Percentiles rank a stretch among this genome's conserved stretches.
Conservation (phyloP, 2,329 filamentous ascomycete genomes). For the Aspergillus clavatus region DNA sequence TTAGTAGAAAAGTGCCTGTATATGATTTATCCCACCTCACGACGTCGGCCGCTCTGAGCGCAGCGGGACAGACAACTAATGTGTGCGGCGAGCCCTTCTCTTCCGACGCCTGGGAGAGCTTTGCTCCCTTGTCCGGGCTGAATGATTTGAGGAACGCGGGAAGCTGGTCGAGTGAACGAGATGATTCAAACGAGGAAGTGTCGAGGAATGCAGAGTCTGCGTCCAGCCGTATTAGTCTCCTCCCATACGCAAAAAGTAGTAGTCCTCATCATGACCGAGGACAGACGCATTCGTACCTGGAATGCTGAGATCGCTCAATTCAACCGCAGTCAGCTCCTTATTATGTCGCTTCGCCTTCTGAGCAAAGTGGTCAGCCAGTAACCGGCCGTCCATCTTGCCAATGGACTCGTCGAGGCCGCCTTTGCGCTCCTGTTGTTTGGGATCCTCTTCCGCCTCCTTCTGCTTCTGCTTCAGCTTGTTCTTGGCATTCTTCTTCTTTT, state of each 20-base stretch:
- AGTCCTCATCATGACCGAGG: neutral
- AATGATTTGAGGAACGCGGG: constrained; percentile 69
- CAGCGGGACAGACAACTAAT: constrained; percentile 78
- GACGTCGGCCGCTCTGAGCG: constrained; percentile 79
- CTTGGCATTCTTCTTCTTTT: constrained; percentile 18
- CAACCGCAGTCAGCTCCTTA: constrained; percentile 72
- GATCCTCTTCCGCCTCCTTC: constrained; percentile 22
- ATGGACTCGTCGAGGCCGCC: constrained; percentile 76
- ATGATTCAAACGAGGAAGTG: constrained; percentile 67
- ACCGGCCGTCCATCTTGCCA: constrained; percentile 72
- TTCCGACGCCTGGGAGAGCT: constrained; percentile 61
- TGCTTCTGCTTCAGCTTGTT: constrained; percentile 47
- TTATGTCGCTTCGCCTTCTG: constrained; percentile 75
- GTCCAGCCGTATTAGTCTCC: constrained; percentile 6
- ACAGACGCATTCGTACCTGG: constrained; percentile 53
- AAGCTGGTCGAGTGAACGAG: constrained; percentile 66
- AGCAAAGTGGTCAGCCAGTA: constrained; percentile 80
- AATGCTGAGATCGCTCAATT: constrained; percentile 76
- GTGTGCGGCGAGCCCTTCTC: constrained; percentile 75
- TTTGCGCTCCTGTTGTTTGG: constrained; percentile 52
- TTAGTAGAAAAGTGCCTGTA: neutral
- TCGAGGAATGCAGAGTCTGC: constrained; percentile 71
- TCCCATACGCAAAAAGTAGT: too few species aligned
- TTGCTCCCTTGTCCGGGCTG: constrained; percentile 51
- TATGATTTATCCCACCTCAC: constrained; percentile 52